A percentile compares a stretch with the other conserved stretches of the same genome.
phyloP scores from a whole-genome alignment of 352 stramenopile genomes.

The Globisporangium nodosum region DNA sequence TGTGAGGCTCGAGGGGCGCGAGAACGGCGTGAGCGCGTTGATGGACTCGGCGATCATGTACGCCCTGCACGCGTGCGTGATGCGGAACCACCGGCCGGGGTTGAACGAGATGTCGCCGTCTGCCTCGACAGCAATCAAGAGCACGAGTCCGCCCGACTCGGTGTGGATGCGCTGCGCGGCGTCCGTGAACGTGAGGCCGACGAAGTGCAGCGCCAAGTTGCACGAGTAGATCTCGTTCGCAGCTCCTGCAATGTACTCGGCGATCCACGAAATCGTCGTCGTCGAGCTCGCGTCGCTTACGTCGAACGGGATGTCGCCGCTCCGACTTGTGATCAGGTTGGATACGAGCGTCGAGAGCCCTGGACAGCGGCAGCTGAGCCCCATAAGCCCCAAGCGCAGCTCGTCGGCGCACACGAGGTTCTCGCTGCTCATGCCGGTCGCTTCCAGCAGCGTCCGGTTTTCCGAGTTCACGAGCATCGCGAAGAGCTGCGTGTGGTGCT shows the following conservation, averaged over 20 bases:
- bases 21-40: constrained; percentile 39
- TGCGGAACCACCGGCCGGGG: constrained; percentile 51
- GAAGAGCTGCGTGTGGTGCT: constrained; percentile 65
- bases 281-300: not conserved
- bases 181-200: constrained; percentile 74
- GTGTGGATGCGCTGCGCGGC: constrained; percentile 59
- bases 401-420: constrained; percentile 79
- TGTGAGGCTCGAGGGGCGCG: constrained; percentile 17
- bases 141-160: constrained; percentile 64
- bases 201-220: constrained; percentile 40
- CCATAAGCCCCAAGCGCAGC: constrained; percentile 79
- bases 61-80: constrained; percentile 46
- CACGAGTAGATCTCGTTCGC: constrained; percentile 84
- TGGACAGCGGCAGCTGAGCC: constrained; percentile 74
- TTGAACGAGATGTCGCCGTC: constrained; percentile 71
- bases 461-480: constrained; percentile 83
- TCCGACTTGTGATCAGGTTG: constrained; percentile 79
- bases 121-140: constrained; percentile 69
- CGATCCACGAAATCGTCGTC: constrained; percentile 32
- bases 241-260: constrained; percentile 73
- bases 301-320: constrained; percentile 27
- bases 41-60: constrained; percentile 80
- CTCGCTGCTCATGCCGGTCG: constrained; percentile 58
- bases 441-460: constrained; percentile 73
- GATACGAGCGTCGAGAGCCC: constrained; percentile 80